Evolutionary conservation across 2,329 filamentous ascomycete genomes (phyloP), one percentile per base, ranked within the genome.

Genomic region (Penicillium sp.): DNA sequence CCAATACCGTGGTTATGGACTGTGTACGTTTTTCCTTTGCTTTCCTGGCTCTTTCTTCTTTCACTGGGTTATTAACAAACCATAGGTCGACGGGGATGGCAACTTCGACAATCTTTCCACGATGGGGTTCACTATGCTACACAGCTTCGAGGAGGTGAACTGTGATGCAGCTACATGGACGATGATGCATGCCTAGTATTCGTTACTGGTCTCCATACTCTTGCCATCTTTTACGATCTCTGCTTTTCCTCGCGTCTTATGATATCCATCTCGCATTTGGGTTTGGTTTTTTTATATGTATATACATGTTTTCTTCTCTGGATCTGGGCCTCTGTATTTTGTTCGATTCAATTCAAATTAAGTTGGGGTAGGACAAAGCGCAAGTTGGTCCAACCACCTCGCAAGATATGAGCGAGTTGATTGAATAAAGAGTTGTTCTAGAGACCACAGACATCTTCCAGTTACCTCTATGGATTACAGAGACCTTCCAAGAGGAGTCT

Each of bases 81-180:
- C 45, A 41, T 58, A 88, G 85, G 83, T 86, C 67, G 81, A 84
- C 53, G 80, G 80, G 13, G 87, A 90, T 63, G 86, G 87, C 45
- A 81, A 83, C 40, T 82, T 83, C 55, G 88, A 93, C 66, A 82
- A 84, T 30, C 74, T 95, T 50, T 77, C 84, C 47, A 82, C 82
- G 0, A 89, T 95, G 86, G 89, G 89, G 1, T 95, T 95, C 64
- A 82, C 83, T 55, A 80, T 88, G 37, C 72, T 90, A 54, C 86
- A 92, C 70, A 84, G 80, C 34, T 95, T 90, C 67, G 89, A 95
- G 62, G 88, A 95, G 68, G 80, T 93, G 45, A 87, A 83, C 52
- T 84, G 80, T 61, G 82, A 86, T 66, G 80, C 80, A 37, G 76
- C 79, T 41, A 82, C 79, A 7, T 84, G 80, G 80, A 80, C 74